Conservation (phyloP, 2,329 filamentous ascomycete species). For the Epichloe amarillans region DNA sequence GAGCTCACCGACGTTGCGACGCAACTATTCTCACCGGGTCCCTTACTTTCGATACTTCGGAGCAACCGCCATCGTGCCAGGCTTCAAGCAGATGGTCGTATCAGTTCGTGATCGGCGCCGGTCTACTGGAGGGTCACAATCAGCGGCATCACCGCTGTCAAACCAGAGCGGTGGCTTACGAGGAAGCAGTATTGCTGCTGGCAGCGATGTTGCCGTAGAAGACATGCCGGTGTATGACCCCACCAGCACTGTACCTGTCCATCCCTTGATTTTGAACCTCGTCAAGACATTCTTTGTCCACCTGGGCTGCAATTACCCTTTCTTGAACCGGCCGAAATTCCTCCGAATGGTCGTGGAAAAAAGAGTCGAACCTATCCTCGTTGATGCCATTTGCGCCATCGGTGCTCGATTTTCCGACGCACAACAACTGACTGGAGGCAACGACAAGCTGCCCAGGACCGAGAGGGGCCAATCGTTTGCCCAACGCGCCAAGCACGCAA, state of each 20-base stretch:
- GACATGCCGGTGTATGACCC: slow-evolving; percentile 64
- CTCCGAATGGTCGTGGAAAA: slow-evolving; percentile 62
- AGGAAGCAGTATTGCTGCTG: slow-evolving; percentile 27
- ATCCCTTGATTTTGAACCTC: slow-evolving; percentile 61
- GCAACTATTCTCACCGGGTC: slow-evolving; percentile 49
- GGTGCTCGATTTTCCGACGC: slow-evolving; percentile 67
- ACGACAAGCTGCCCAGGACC: slow-evolving; percentile 37
- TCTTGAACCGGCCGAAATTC: slow-evolving; percentile 60
- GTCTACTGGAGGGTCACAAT: slow-evolving; percentile 44
- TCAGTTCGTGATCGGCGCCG: slow-evolving; percentile 54
- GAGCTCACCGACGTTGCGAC: slow-evolving; percentile 32
- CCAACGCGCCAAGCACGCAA: slow-evolving; percentile 67
- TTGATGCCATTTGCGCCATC: slow-evolving; percentile 74
- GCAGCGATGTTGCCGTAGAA: slow-evolving; percentile 31
- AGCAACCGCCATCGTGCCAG: slow-evolving; percentile 79
- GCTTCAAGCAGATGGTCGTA: slow-evolving; percentile 86
- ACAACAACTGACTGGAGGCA: slow-evolving; percentile 32
- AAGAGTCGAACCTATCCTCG: slow-evolving; percentile 67
- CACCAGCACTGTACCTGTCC: slow-evolving; percentile 55
- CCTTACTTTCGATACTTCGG: slow-evolving; percentile 88
- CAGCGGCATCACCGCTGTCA: slow-evolving; percentile 37
- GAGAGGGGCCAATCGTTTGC: slow-evolving; percentile 69
- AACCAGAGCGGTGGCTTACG: slow-evolving; percentile 19
- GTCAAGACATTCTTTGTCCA: slow-evolving; percentile 71
- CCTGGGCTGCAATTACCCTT: slow-evolving; percentile 76